Evolutionary conservation across 2,329 filamentous ascomycete genomes (phyloP).

Genomic region (Chrysosphaeria jannelii): DNA sequence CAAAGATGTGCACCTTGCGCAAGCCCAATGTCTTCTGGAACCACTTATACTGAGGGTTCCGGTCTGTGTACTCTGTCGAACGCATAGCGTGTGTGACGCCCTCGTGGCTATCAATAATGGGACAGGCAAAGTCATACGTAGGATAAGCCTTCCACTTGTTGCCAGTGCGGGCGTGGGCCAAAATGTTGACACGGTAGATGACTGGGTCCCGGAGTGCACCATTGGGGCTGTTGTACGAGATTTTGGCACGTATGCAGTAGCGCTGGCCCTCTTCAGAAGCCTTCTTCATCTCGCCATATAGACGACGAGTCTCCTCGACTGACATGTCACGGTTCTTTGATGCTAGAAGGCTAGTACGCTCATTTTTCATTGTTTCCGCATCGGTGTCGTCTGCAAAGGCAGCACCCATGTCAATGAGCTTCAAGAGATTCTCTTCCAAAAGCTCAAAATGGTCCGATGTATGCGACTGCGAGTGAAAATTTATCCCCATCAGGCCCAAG

Average conservation of each 20-base stretch:
- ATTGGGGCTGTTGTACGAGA: constrained; percentile 74
- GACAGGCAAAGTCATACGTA: constrained; percentile 66
- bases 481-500: constrained; percentile 68
- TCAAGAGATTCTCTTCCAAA: constrained; percentile 59
- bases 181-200: constrained; percentile 58
- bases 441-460: constrained; percentile 91
- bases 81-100: constrained; percentile 60
- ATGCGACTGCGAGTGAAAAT: constrained; percentile 60
- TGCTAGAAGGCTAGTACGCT: constrained; percentile 60
- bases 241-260: constrained; percentile 87
- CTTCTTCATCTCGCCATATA: constrained; percentile 65
- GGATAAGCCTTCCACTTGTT: constrained; percentile 62
- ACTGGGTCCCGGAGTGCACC: constrained; percentile 90
- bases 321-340: constrained; percentile 52
- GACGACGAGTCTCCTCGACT: constrained; percentile 57
- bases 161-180: constrained; percentile 48
- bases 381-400: constrained; percentile 90
- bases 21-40: constrained; percentile 46
- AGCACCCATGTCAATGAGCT: constrained; percentile 59
- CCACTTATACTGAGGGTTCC: constrained; percentile 69
- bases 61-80: constrained; percentile 59
- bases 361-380: constrained; percentile 58
- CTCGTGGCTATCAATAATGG: constrained; percentile 51
- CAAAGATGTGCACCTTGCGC: constrained; percentile 57
- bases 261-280: constrained; percentile 48